Evolutionary conservation across 2,329 filamentous ascomycete species (phyloP), one percentile per base, ranked within the genome.

Genomic region (Scytalidium lignicola): DNA sequence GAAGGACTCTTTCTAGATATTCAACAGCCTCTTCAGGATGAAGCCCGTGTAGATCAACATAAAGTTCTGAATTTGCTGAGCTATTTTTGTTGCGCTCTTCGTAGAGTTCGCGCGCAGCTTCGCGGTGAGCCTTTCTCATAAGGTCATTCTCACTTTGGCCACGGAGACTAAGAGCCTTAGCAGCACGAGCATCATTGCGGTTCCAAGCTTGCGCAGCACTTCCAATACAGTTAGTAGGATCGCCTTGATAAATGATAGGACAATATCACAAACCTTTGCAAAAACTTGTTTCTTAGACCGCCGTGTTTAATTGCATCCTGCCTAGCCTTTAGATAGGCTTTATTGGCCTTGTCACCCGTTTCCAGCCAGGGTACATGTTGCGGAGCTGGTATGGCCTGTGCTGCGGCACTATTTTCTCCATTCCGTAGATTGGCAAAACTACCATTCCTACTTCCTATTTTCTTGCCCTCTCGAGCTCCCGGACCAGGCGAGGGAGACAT

Each of bases 191-290:
- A 67, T 99, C 93, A 62, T 96, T 97, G 50, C 93, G 87, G 66
- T 97, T 96, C 92, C 93, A 99, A 19, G 93, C 93, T 76, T 97
- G 92, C 8, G 92, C 92, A 57, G 93, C 93, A 67, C 91, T 95
- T 32, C 58, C 46, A 60, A 52, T 32, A 29, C 18, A 19, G 17
- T 19, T 15, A 8, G 43, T 42, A 19, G 17, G 18, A 29, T 37
- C 43, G 17, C 32, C 15, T 23, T 17, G 2, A 29, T 8, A 37
- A 44, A 23, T n/a, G n/a, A 49, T 44, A 20, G 41, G 5, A 26
- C 10, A 26, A 45, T 29, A 44, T 37, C 23, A 5, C 21, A 15
- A 71, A 92, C 89, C 89, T 96, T 69, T 96, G 92, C 48, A 99
- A 71, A 61, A 97, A 99, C 66, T 97, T 97, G 68, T 97, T 99